Base-by-base conservation (phyloP, 1,284 basidiomycete genomes). In the Microbotryomycetes sp. region DNA sequence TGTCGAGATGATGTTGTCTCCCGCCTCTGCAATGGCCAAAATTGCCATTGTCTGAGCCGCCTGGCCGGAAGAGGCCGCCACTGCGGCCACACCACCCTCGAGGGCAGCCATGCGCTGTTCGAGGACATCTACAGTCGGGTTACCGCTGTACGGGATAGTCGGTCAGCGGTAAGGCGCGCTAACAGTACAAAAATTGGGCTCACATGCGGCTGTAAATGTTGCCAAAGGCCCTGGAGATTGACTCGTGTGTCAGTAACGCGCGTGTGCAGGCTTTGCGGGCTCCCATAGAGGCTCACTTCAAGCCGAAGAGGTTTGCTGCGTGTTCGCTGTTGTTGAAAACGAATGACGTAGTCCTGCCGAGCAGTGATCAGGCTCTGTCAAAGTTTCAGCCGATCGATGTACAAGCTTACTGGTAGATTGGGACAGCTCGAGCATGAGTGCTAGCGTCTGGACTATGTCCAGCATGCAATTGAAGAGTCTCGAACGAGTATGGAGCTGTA, bases 101-200 rank as follows among this genome's bases (percentile, higher is more conserved):
- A 92, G 81, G 0, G 87, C 86, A 1, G 89, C 85, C 3, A 92
- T 85, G 24, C 90, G 83, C 70, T 87, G 83, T 76, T 93, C 89
- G 67, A 93, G 90, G 5, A 91, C 86, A 68, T 85, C 85, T 57
- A 86, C 83, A 4, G 90, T 92, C 9, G 90, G 90, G 74, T 93
- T 91, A 28, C 85, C 84, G 57, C 91, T 85, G 41, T 88, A 75
- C 45, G 9, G 35, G 35, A 41, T 41, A 11, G n/a, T 70, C 72
- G 67, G 71, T 70, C 1, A 49, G 9, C 29, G 16, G 27, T 28
- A 23, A 31, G 29, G 11, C 24, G 45, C 27, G 28, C 7, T 60
- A 54, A 26, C 13, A 30, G 18, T 11, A n/a, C 28, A 30, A 53
- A 26, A 47, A 31, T 13, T n/a, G 16, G 23, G 7, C 52, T 18